Base-by-base conservation (phyloP, 106 monocot genomes). In the Acorus calamus region DNA sequence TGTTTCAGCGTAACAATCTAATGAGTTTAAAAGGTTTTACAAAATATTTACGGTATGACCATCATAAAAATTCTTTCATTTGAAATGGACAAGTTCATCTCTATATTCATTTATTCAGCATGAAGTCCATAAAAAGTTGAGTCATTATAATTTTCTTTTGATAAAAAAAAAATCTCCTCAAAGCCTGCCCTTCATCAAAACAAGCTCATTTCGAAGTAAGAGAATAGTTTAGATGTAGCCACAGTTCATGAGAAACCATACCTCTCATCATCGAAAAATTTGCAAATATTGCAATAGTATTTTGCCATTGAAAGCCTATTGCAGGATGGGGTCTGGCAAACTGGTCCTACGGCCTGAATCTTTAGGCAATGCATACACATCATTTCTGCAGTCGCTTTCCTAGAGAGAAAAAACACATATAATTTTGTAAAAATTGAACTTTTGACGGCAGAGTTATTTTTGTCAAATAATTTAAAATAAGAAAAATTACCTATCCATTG, bases 211-310 rank as follows among this genome's bases (percentile, higher is more conserved):
- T 28, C 28, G 28, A 28, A 28, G 28, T 28, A 28, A 28, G 28
- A 28, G 28, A 28, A 28, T 28, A 28, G 28, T 28, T 28, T 28
- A 28, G 28, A 28, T 28, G 28, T 28, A 28, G 28, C 28, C 28
- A 28, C 28, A 28, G 28, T 28, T 28, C 28, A 28, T 28, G 28
- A 28, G 28, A 43, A 60, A 4, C 55, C 51, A 50, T 86, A 99
- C 98, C 98, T 88, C 81, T 99, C 92, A 78, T 99, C 98, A 76
- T 99, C 92, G 74, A 99, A 99, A 79, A 99, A 86, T 71, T 99
- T 99, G 87, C 98, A 99, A 52, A 99, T 86, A 75, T 53, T 99
- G 76, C 98, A 99, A 66, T 70, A 99, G 62, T 99, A 99, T 70
- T 92, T 92, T 3, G 92, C 88, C 98, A 99, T 99, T 42, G 69